These are phyloP conservation scores for Purpureocillium lavendulum DNA, from an alignment of 2,329 filamentous ascomycete genomes.

Conservation along the genomic window DNA sequence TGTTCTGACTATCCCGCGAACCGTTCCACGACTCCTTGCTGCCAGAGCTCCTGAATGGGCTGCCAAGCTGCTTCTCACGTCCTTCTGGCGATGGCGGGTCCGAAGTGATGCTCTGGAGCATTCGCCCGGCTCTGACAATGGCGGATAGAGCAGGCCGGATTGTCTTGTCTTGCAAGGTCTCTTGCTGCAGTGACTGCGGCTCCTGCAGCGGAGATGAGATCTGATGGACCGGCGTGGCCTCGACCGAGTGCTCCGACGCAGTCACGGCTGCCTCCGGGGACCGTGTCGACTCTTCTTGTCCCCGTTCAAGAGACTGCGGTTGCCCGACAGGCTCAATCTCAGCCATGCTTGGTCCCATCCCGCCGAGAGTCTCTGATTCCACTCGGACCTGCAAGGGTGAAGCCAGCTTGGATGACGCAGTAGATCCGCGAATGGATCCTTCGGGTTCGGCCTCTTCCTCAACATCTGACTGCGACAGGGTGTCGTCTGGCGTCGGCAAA, in stretches of 20 bases:
- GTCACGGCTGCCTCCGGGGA: conserved; percentile 13
- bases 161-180: conserved; percentile 18
- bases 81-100: conserved; percentile 48
- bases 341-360: too few relatives aligned
- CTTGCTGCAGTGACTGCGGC: conserved; percentile 20
- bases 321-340: too few relatives aligned
- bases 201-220: conserved; percentile 28
- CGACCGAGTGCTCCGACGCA: conserved; percentile 9
- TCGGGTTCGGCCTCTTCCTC: conserved; percentile 10
- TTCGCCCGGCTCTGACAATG: conserved; percentile 49
- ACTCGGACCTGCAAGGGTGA: neutral
- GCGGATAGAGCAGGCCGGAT: conserved; percentile 42
- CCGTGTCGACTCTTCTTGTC: conserved; percentile 6
- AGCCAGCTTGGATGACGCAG: neutral
- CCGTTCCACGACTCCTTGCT: conserved; percentile 25
- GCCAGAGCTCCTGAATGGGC: conserved; percentile 41
- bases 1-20: conserved; percentile 15
- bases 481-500: conserved; percentile 46
- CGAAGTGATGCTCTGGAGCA: conserved; percentile 49
- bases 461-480: conserved; percentile 27
- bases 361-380: neutral
- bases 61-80: conserved; percentile 42
- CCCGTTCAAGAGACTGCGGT: too few relatives aligned
- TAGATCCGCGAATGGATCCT: conserved; percentile 9
- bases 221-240: conserved; percentile 27